phyloP scores from a whole-genome alignment of 2,329 filamentous ascomycete species.

The Epichloe typhina region DNA sequence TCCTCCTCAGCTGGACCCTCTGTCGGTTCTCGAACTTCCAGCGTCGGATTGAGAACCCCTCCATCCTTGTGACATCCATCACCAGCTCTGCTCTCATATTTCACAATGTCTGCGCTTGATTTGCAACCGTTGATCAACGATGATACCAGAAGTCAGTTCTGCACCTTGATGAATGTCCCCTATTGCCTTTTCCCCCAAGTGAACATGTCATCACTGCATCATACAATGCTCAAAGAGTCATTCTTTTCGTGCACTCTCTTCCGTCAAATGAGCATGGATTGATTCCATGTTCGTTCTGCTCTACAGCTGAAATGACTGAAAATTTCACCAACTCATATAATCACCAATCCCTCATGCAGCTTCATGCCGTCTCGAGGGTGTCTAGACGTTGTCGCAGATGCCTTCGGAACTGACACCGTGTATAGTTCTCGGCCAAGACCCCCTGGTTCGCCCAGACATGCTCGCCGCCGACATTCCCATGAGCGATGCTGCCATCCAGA shows the following conservation, averaged over 20 bases:
- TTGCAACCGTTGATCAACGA: constrained; percentile 30
- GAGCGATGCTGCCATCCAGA: constrained; percentile 46
- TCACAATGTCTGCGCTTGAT: constrained; percentile 28
- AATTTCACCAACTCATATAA: too few species aligned
- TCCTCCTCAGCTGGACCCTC: not conserved
- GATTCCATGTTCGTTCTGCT: too few species aligned
- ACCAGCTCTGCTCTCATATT: not conserved
- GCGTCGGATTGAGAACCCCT: not conserved
- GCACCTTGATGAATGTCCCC: not conserved
- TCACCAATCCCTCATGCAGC: not conserved
- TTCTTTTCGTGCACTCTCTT: too few species aligned
- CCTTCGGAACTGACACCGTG: constrained; percentile 9
- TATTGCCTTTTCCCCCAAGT: not conserved
- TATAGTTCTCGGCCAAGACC: constrained; percentile 83
- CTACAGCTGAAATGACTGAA: too few species aligned
- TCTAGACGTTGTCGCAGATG: not conserved
- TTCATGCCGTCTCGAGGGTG: not conserved
- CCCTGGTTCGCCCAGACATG: constrained; percentile 81
- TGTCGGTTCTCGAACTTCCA: not conserved
- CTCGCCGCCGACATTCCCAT: constrained; percentile 77
- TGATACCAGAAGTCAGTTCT: constrained; percentile 29
- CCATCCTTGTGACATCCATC: not conserved
- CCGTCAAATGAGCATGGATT: too few species aligned
- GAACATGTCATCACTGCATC: not conserved
- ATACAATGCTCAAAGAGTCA: not conserved